Percentiles rank a stretch among this genome's conserved stretches.
These are phyloP conservation scores for Labyrinthula sp. DNA, from an alignment of 352 stramenopile genomes.

Conservation along the genomic window DNA sequence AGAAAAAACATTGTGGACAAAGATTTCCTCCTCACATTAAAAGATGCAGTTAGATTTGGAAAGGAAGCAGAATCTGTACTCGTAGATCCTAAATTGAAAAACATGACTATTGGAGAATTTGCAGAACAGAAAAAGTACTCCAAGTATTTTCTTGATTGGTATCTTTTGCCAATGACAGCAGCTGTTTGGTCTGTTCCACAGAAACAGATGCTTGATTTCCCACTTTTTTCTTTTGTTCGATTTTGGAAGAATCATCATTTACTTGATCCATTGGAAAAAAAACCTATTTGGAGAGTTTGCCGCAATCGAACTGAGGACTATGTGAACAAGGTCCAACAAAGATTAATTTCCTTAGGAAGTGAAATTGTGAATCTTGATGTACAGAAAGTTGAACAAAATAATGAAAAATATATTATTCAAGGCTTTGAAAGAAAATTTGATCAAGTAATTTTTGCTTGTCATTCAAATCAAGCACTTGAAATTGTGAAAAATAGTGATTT, in stretches of 20 bases:
- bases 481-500: conserved; percentile 22
- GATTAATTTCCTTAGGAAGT: neutral
- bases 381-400: neutral
- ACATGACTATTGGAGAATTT: conserved; percentile 32
- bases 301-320: conserved; percentile 13
- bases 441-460: conserved; percentile 28
- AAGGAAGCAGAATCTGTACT: conserved; percentile 23
- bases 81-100: conserved; percentile 17
- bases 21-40: conserved; percentile 26
- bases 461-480: conserved; percentile 8
- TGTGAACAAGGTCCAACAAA: conserved; percentile 9
- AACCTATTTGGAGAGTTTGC: conserved; percentile 26
- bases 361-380: neutral
- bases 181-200: conserved; percentile 29
- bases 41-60: conserved; percentile 28
- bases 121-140: conserved; percentile 28
- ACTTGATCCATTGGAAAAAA: conserved; percentile 12
- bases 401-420: neutral
- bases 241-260: conserved; percentile 31
- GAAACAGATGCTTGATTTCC: conserved; percentile 31
- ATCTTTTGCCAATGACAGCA: conserved; percentile 29
- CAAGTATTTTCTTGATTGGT: conserved; percentile 26
- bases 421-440: conserved; percentile 20
- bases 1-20: conserved; percentile 16
- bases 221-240: conserved; percentile 20